Conservation (phyloP, 306 rosid genomes). For the Begonia fuchsioides region DNA sequence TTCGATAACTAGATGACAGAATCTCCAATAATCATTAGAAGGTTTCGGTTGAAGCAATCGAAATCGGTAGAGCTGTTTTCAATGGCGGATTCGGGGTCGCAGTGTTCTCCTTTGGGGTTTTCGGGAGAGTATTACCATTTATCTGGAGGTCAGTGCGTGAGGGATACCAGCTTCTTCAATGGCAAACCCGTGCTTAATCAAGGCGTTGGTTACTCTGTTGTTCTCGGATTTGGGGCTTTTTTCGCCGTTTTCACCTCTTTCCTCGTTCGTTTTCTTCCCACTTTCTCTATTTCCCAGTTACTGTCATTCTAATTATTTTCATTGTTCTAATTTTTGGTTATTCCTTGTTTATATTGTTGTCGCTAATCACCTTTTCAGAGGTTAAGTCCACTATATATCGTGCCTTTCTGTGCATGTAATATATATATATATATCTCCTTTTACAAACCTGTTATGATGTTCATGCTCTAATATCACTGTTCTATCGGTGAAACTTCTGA, state of each 20-base stretch:
- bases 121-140: conserved; percentile 46
- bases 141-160: conserved; percentile 37
- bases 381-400: background rate
- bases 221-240: conserved; percentile 92
- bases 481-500: no score
- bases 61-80: no score
- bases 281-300: background rate
- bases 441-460: no score
- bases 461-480: no score
- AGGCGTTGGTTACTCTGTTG: conserved; percentile 65
- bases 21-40: no score
- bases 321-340: background rate
- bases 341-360: no score
- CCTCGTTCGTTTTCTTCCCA: conserved; percentile 25
- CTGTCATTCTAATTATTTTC: background rate
- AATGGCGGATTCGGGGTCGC: conserved; percentile 26
- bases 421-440: no score
- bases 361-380: background rate
- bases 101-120: conserved; percentile 70
- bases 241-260: conserved; percentile 84
- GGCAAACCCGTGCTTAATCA: conserved; percentile 74
- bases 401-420: no score
- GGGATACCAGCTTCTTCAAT: conserved; percentile 77
- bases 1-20: no score
- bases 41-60: no score